Evolutionary conservation across 2,329 filamentous ascomycete genomes (phyloP).

Genomic region (Alternaria arborescens): DNA sequence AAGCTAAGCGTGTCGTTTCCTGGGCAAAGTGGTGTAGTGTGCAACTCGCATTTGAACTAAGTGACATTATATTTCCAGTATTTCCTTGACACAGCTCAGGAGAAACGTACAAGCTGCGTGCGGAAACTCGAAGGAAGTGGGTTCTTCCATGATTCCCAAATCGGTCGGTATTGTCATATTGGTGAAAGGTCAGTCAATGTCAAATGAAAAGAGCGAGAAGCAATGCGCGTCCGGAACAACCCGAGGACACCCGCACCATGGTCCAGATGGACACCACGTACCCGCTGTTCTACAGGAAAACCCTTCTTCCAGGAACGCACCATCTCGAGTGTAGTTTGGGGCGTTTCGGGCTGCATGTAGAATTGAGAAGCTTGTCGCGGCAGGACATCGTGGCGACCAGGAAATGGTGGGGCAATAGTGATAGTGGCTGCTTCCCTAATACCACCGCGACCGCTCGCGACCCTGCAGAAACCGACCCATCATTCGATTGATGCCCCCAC

Average conservation of each 20-base stretch:
- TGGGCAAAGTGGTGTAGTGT: too few relatives aligned
- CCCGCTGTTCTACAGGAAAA: neutral
- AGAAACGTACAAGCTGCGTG: too few relatives aligned
- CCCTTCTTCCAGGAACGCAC: neutral
- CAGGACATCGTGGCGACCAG: constrained; percentile 1
- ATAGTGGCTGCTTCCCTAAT: constrained; percentile 17
- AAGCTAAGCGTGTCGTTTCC: too few relatives aligned
- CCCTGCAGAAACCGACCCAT: constrained; percentile 1
- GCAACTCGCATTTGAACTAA: too few relatives aligned
- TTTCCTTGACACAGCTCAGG: too few relatives aligned
- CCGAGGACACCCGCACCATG: neutral
- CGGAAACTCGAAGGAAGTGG: too few relatives aligned
- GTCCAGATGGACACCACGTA: neutral
- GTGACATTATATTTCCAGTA: too few relatives aligned
- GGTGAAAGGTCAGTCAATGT: neutral
- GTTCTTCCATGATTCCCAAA: too few relatives aligned
- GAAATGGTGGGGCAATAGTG: constrained; percentile 4
- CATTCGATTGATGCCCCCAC: constrained; percentile 1
- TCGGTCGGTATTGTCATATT: neutral
- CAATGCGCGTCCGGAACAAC: neutral
- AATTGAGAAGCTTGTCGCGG: neutral
- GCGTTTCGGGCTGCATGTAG: neutral
- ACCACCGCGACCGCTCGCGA: neutral
- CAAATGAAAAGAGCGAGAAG: neutral
- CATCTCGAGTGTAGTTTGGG: neutral